These are phyloP conservation scores for Astrothelium subdiscretum DNA, from an alignment of 495 filamentous ascomycete genomes.

Conservation along the genomic window DNA sequence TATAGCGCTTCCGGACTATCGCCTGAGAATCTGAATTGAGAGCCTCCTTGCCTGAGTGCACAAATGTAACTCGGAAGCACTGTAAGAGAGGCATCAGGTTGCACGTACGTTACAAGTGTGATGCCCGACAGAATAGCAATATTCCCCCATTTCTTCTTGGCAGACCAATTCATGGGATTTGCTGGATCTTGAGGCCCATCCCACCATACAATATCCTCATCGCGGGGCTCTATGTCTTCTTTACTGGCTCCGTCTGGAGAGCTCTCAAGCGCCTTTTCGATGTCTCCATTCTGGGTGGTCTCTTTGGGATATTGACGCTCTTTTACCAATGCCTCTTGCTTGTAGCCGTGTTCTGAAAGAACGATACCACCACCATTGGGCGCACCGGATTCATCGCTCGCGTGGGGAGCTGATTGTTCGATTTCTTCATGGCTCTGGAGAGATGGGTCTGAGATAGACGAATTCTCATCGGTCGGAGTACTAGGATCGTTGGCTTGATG, in stretches of 20 bases:
- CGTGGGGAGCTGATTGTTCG: not conserved
- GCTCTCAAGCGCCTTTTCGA: too few relatives aligned
- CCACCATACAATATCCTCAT: constrained; percentile 28
- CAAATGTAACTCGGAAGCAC: too few relatives aligned
- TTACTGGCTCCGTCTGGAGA: too few relatives aligned
- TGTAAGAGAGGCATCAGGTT: not conserved
- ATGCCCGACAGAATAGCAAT: constrained; percentile 29
- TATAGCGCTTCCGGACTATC: too few relatives aligned
- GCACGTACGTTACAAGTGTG: constrained; percentile 23
- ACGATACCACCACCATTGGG: not conserved
- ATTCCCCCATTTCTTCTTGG: constrained; percentile 33
- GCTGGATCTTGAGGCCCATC: constrained; percentile 26
- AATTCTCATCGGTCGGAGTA: not conserved
- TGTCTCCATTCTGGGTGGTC: not conserved
- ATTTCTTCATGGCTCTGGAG: not conserved
- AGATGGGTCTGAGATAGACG: not conserved
- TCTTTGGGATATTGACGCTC: not conserved
- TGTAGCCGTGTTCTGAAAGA: not conserved
- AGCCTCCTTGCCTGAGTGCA: too few relatives aligned
- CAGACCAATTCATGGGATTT: constrained; percentile 37
- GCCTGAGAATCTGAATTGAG: too few relatives aligned
- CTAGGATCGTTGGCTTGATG: not conserved
- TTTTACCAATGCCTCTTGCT: not conserved
- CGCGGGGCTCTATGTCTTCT: not conserved
- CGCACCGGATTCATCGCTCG: not conserved